Percentiles rank a stretch among this genome's conserved stretches.
These are phyloP conservation scores for Singerocomus rubriflavus DNA, from an alignment of 1,284 basidiomycete genomes.

Conservation along the genomic window DNA sequence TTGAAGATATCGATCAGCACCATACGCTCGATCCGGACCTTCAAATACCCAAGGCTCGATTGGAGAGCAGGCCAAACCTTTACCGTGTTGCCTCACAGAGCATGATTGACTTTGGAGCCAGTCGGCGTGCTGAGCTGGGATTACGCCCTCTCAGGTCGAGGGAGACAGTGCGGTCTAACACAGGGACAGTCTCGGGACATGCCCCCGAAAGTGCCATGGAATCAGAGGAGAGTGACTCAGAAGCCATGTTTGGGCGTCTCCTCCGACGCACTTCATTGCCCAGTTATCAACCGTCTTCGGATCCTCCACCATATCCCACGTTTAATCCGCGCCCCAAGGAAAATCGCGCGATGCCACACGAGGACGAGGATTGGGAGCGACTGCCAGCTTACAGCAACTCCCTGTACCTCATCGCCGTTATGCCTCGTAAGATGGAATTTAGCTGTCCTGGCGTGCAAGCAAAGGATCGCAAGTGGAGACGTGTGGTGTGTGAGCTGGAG, in stretches of 20 bases:
- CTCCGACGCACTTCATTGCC: slow-evolving; percentile 34
- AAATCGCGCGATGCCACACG: slow-evolving; percentile 11
- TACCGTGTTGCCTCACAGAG: slow-evolving; percentile 46
- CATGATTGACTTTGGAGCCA: slow-evolving; percentile 38
- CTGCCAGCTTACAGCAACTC: slow-evolving; percentile 83
- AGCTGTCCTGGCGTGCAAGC: slow-evolving; percentile 80
- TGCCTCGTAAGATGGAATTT: slow-evolving; percentile 97
- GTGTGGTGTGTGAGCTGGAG: slow-evolving; percentile 87
- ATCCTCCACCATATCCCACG: slow-evolving; percentile 36
- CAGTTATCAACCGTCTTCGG: slow-evolving; percentile 30
- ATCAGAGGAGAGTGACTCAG: slow-evolving; percentile 25
- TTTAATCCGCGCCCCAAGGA: slow-evolving; percentile 28
- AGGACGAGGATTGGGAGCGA: slow-evolving; percentile 70
- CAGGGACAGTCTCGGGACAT: slow-evolving; percentile 13
- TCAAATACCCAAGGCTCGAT: slow-evolving; percentile 4
- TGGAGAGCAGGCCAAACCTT: slow-evolving; percentile 26
- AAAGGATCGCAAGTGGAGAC: slow-evolving; percentile 88
- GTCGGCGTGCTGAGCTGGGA: slow-evolving; percentile 23
- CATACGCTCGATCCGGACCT: slow-evolving; percentile 4
- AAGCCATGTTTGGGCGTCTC: slow-evolving; percentile 25
- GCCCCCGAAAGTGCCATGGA: slow-evolving; percentile 12
- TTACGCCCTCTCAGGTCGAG: slow-evolving; percentile 9
- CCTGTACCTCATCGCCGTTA: slow-evolving; percentile 80
- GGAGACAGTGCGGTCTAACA: slow-evolving; percentile 15
- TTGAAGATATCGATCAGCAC: slow-evolving; percentile 1